Evolutionary conservation across 805 yeast genomes (phyloP).

Genomic region (Lachancea dasiensis): DNA sequence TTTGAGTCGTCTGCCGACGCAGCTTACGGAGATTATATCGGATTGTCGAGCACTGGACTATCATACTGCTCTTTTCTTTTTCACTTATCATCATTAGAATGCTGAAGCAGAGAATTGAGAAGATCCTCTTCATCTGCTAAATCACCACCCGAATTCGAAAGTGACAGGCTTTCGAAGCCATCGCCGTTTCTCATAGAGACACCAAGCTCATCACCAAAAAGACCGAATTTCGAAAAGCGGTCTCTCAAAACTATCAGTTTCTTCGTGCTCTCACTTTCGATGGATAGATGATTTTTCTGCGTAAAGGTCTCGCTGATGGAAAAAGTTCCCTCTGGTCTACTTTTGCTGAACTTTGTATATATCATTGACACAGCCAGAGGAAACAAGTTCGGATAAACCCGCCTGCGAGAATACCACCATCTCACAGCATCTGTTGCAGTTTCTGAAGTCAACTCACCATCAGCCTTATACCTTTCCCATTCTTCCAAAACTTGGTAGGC

Average conservation of each 20-base stretch:
- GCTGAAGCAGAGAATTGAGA: too few species aligned
- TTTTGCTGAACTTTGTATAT: conserved; percentile 5
- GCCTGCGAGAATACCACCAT: conserved; percentile 3
- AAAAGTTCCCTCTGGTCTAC: conserved; percentile 1
- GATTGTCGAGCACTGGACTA: too few species aligned
- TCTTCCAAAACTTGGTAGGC: not conserved
- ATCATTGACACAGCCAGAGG: conserved; percentile 2
- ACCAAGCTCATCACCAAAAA: not conserved
- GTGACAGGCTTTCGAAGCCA: too few species aligned
- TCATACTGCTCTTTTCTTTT: too few species aligned
- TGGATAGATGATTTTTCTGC: not conserved
- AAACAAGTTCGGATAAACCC: conserved; percentile 4
- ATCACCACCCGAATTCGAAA: too few species aligned
- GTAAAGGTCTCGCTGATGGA: not conserved
- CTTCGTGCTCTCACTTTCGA: not conserved
- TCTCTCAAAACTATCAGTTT: conserved; percentile 3
- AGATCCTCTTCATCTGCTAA: too few species aligned
- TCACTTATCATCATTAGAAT: too few species aligned
- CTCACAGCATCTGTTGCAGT: not conserved
- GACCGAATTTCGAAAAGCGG: conserved; percentile 4
- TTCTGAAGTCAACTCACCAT: not conserved
- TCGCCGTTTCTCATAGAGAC: not conserved
- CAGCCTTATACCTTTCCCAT: conserved; percentile 5
- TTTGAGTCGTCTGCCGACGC: too few species aligned
- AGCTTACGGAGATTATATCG: too few species aligned